phyloP scores from a whole-genome alignment of 192 early-diverging fungal species.

The Chytriomyces sp. region DNA sequence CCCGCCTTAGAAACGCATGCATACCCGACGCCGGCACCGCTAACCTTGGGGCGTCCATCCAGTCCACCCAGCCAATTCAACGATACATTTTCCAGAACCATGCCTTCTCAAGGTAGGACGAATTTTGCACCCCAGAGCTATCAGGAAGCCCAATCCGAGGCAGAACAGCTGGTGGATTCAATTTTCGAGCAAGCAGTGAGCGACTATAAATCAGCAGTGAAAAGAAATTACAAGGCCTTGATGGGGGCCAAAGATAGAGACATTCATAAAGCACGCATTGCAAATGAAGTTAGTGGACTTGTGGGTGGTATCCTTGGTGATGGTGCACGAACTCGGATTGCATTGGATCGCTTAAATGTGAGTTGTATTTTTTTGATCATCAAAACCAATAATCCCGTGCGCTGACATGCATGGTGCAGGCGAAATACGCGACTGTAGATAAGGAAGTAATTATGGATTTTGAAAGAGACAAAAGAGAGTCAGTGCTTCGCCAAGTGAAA shows the following conservation, averaged over 20 bases:
- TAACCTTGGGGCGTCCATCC: too few species aligned
- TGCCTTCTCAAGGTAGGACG: neutral
- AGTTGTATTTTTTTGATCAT: neutral
- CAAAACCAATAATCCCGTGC: neutral
- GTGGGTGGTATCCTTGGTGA: conserved; percentile 3
- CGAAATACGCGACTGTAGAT: conserved; percentile 15
- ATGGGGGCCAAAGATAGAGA: conserved; percentile 21
- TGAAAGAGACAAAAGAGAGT: neutral
- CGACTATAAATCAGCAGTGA: conserved; percentile 5
- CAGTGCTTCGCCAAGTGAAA: conserved; percentile 8
- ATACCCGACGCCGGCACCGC: too few species aligned
- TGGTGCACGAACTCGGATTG: neutral
- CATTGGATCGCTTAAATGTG: conserved; percentile 8
- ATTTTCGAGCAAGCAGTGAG: conserved; percentile 12
- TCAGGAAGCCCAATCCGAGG: neutral
- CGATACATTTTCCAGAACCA: too few species aligned
- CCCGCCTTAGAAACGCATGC: too few species aligned
- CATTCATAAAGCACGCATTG: neutral
- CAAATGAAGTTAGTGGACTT: neutral
- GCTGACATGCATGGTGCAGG: conserved; percentile 8
- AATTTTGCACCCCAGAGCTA: neutral
- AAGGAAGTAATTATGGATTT: neutral
- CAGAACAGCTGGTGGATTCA: conserved; percentile 17
- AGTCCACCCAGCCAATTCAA: too few species aligned
- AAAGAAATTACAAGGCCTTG: conserved; percentile 19